Evolutionary conservation across 192 early-diverging fungal species (phyloP).

Genomic region (Coemansia sp.): DNA sequence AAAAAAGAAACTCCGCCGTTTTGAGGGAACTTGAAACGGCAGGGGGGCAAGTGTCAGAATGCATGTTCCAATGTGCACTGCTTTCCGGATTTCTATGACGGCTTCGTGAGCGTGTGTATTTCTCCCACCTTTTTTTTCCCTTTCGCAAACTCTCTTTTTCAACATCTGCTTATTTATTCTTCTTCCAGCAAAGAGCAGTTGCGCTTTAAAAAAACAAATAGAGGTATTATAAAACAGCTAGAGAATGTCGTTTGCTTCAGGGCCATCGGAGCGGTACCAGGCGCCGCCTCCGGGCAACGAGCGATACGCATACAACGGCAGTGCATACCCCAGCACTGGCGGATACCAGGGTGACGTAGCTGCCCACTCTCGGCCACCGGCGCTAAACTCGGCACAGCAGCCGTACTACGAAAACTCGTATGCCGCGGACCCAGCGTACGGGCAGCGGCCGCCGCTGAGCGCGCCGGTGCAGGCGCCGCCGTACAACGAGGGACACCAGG

Average conservation of each 20-base stretch:
- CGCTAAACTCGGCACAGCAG: not conserved
- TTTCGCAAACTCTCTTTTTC: not conserved
- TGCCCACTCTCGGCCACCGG: not conserved
- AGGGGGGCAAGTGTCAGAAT: too few species aligned
- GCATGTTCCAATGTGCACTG: too few species aligned
- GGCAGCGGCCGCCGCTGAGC: slow-evolving; percentile 4
- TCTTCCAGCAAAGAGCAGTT: not conserved
- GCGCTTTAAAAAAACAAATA: not conserved
- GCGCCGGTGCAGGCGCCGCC: slow-evolving; percentile 4
- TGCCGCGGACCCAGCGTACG: not conserved
- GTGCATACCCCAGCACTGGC: not conserved
- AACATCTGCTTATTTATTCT: slow-evolving; percentile 1
- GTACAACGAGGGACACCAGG: not conserved
- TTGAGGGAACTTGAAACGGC: too few species aligned
- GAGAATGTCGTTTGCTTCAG: slow-evolving; percentile 2
- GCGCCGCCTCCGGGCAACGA: not conserved
- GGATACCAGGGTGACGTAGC: slow-evolving; percentile 1
- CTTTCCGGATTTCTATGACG: too few species aligned
- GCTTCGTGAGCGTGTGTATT: too few species aligned
- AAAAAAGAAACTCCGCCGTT: too few species aligned
- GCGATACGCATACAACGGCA: not conserved
- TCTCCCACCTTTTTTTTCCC: too few species aligned
- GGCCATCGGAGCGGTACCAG: not conserved
- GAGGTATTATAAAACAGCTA: not conserved
- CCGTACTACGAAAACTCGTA: not conserved